phyloP scores from a whole-genome alignment of 768 basidiomycete genomes.

The Fomitopsis serialis region DNA sequence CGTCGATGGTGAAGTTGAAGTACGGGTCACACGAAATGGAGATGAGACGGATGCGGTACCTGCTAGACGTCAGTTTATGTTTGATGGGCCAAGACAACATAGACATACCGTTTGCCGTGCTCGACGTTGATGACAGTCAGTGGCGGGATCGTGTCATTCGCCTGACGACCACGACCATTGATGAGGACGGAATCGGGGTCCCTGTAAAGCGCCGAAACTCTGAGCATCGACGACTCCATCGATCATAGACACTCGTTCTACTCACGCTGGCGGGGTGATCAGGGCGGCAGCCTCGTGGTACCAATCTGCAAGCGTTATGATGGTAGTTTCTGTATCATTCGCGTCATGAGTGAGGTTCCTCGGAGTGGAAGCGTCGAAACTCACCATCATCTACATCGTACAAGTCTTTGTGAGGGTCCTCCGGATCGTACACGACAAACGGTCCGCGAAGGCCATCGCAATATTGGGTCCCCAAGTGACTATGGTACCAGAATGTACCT shows the following conservation, averaged over 20 bases:
- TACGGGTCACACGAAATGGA: conserved; percentile 40
- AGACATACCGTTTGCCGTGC: conserved; percentile 21
- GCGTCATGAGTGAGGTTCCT: background rate
- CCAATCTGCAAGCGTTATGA: conserved; percentile 47
- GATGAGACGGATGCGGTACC: conserved; percentile 35
- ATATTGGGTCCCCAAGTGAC: conserved; percentile 33
- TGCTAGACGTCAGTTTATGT: conserved; percentile 18
- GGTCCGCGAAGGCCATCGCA: conserved; percentile 40
- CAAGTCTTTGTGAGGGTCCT: conserved; percentile 22
- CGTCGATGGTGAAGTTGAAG: conserved; percentile 40
- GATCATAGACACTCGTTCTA: background rate
- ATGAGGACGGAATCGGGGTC: conserved; percentile 34
- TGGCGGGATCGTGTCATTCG: conserved; percentile 26
- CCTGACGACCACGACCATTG: conserved; percentile 45
- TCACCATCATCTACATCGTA: conserved; percentile 29
- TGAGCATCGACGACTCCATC: too few species aligned
- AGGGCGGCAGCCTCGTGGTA: conserved; percentile 19
- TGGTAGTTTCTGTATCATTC: conserved; percentile 31
- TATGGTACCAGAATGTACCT: conserved; percentile 38
- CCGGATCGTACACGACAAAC: conserved; percentile 27
- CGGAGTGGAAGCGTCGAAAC: background rate
- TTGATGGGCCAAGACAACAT: conserved; percentile 29
- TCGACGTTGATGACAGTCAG: conserved; percentile 35
- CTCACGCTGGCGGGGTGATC: conserved; percentile 12
- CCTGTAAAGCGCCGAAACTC: background rate